Percentiles rank a stretch among this genome's conserved stretches.
Evolutionary conservation across 2,329 filamentous ascomycete genomes (phyloP).

Genomic region (Ustulina deusta): DNA sequence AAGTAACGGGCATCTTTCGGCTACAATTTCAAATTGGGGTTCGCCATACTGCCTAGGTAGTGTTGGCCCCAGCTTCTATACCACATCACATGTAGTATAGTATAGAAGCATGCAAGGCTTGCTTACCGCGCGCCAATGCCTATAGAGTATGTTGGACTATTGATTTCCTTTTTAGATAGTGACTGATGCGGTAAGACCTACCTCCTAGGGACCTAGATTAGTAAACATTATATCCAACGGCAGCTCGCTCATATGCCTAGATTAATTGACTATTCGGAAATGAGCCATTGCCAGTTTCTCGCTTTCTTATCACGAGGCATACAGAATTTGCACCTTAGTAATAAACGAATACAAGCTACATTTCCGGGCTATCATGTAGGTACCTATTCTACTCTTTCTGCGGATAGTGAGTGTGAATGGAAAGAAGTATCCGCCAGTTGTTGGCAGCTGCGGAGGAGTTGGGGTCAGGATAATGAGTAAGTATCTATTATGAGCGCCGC

Average conservation of each 20-base stretch:
- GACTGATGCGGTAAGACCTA: too few species aligned
- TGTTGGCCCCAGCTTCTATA: too few species aligned
- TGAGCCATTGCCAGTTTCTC: background rate
- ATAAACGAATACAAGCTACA: background rate
- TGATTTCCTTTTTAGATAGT: conserved; percentile 27
- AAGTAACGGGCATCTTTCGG: conserved; percentile 24
- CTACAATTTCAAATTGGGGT: conserved; percentile 25
- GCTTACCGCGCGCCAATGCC: conserved; percentile 38
- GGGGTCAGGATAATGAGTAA: too few species aligned
- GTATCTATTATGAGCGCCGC: background rate
- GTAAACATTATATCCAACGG: conserved; percentile 6
- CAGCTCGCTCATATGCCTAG: conserved; percentile 9
- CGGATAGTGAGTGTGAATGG: background rate
- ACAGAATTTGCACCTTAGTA: background rate
- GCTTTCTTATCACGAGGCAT: background rate
- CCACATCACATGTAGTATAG: background rate
- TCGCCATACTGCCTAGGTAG: conserved; percentile 7
- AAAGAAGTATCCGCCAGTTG: conserved; percentile 14
- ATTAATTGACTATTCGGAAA: conserved; percentile 29
- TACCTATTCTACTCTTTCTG: too few species aligned
- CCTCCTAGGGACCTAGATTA: too few species aligned
- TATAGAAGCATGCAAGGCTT: conserved; percentile 25
- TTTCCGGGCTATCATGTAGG: too few species aligned
- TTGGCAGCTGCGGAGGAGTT: conserved; percentile 12
- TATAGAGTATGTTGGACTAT: conserved; percentile 14